phyloP scores from a whole-genome alignment of 2,329 filamentous ascomycete genomes.

The Colletotrichum karsti region DNA sequence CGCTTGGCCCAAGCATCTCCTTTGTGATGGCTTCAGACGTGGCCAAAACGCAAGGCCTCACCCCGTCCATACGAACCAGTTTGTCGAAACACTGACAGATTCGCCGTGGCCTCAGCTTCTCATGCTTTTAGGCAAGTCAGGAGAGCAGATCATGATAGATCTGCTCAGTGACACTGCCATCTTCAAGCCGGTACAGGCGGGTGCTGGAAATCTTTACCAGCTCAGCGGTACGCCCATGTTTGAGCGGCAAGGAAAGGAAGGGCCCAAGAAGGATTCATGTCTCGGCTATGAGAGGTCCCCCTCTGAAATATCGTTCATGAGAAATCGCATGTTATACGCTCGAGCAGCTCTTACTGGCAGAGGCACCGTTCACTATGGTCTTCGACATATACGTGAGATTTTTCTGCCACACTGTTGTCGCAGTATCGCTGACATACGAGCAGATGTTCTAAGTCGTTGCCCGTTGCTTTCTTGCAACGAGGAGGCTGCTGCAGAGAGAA shows the following conservation, averaged over 20 bases:
- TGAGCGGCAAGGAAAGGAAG: slow-evolving; percentile 38
- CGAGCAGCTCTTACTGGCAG: slow-evolving; percentile 75
- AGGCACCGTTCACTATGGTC: slow-evolving; percentile 75
- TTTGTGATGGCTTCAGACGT: slow-evolving; percentile 81
- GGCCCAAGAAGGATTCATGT: background rate
- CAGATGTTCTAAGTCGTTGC: slow-evolving; percentile 84
- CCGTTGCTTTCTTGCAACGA: slow-evolving; percentile 33
- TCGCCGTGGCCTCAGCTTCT: slow-evolving; percentile 81
- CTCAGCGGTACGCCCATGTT: slow-evolving; percentile 71
- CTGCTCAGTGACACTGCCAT: slow-evolving; percentile 81
- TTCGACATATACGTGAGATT: slow-evolving; percentile 82
- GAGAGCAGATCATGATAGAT: slow-evolving; percentile 80
- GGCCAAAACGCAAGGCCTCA: slow-evolving; percentile 54
- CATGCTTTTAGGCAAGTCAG: slow-evolving; percentile 75
- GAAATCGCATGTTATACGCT: slow-evolving; percentile 88
- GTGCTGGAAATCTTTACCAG: slow-evolving; percentile 76
- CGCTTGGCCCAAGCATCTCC: slow-evolving; percentile 73
- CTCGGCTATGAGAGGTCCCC: slow-evolving; percentile 38
- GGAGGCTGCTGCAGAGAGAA: background rate
- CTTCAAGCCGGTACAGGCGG: slow-evolving; percentile 70
- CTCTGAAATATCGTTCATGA: slow-evolving; percentile 77
- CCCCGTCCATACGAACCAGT: slow-evolving; percentile 71
- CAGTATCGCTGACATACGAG: background rate
- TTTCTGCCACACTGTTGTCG: no score
- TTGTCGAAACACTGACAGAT: slow-evolving; percentile 74